These are phyloP conservation scores for Aspergillus ellipticus DNA, from an alignment of 495 filamentous ascomycete genomes.

Conservation along the genomic window DNA sequence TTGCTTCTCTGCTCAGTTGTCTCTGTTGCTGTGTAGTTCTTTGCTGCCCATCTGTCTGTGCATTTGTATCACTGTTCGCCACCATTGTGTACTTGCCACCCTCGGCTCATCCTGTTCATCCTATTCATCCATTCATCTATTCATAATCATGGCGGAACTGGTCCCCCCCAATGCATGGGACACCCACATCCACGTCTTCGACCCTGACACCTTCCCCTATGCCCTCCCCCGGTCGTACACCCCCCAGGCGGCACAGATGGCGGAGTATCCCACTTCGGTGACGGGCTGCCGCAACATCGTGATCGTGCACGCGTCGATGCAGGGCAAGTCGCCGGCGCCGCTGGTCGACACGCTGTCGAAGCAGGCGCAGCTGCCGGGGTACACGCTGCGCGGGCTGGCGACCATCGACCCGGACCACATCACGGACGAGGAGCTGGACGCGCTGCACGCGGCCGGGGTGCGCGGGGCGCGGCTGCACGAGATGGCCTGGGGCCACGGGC, in stretches of 20 bases:
- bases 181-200: conserved; percentile 13
- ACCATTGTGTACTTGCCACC: too few species aligned
- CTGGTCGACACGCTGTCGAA: background rate
- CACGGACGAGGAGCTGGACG: conserved; percentile 7
- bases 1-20: too few species aligned
- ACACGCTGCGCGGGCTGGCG: conserved; percentile 3
- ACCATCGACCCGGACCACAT: conserved; percentile 7
- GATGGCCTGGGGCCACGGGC: background rate
- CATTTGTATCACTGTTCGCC: too few species aligned
- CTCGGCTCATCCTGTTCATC: too few species aligned
- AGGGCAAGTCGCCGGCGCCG: background rate
- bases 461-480: conserved; percentile 6
- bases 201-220: conserved; percentile 10
- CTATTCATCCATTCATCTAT: too few species aligned
- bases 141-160: background rate
- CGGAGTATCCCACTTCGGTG: background rate
- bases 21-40: too few species aligned
- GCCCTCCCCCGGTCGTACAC: conserved; percentile 6
- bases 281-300: background rate
- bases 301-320: background rate
- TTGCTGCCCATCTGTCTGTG: too few species aligned
- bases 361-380: background rate
- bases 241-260: background rate
- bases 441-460: conserved; percentile 6
- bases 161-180: conserved; percentile 13